Evolutionary conservation across 306 rosid species (phyloP), one percentile per base, ranked within the genome.

Genomic region (Rubus parviflorus): DNA sequence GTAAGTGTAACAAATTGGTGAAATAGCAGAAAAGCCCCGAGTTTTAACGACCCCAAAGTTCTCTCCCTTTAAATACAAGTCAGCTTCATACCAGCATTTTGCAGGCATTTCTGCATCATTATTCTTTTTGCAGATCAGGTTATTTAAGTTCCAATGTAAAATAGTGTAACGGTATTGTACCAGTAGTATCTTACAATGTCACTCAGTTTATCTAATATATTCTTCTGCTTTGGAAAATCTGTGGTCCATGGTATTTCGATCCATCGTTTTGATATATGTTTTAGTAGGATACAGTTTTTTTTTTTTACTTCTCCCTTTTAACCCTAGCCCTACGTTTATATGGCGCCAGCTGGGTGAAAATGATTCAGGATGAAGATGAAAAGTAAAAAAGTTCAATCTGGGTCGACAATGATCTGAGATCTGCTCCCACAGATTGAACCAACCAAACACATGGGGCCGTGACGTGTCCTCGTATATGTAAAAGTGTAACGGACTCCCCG

Each of bases 51-150:
- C 52, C 56, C 78, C 20, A 4, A 13, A 25, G 70, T 5, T 19
- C 45, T 74, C 57, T 23, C 6, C 56, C 41, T 45, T 5, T 17
- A 30, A 4, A 25, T 74, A 61, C 42, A 45, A 16, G 35, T 75
- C 58, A 12, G 70, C 52, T 35, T 61, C 78, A 46, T 61, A 19
- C 60, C 60, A 46, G 78, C 60, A 61, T 9, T 25, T 45, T 75
- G 78, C 70, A 61, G 78, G 70, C 78, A 61, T 74, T 74, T 17
- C 70, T 74, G 78, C 70, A 46, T 30, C 78, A 43, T 20, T 75
- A 46, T 75, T 75, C 69, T 74, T 74, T 72, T 74, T 60, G 53
- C 37, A 25, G 35, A 74, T 43, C 77, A 57, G 68, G 41, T 57
- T 58, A 13, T 23, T 14, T 43, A 8, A 4, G 13, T 57, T 23